Conservation (phyloP, 192 early-diverging fungal genomes). For the Backusella morwellensis region DNA sequence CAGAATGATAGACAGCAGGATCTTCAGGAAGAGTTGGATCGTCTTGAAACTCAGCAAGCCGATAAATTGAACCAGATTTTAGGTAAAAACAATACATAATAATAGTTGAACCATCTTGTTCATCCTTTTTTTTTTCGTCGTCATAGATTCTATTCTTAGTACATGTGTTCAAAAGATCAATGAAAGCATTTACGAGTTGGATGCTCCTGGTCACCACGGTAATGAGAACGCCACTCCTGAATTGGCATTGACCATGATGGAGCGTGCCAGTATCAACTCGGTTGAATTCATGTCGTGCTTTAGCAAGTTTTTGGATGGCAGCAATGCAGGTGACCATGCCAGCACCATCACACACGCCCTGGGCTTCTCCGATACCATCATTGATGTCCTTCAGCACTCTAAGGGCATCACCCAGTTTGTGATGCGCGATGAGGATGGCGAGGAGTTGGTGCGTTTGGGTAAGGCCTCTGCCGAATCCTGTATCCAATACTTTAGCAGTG, state of each 20-base stretch:
- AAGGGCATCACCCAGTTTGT: constrained; percentile 89
- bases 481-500: constrained; percentile 84
- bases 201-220: constrained; percentile 75
- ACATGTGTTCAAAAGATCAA: constrained; percentile 87
- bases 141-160: constrained; percentile 78
- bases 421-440: constrained; percentile 75
- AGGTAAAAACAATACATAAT: constrained; percentile 30
- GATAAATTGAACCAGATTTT: constrained; percentile 72
- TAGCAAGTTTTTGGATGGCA: constrained; percentile 41
- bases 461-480: constrained; percentile 61
- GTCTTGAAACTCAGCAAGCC: constrained; percentile 60
- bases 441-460: constrained; percentile 72
- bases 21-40: constrained; percentile 63
- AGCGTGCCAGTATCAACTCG: constrained; percentile 70
- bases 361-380: constrained; percentile 75
- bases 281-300: constrained; percentile 59
- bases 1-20: constrained; percentile 49
- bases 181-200: constrained; percentile 86
- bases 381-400: constrained; percentile 81
- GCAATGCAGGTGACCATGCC: constrained; percentile 71
- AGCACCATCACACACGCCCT: constrained; percentile 81
- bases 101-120: not conserved
- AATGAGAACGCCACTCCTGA: constrained; percentile 89
- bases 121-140: not conserved
- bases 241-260: constrained; percentile 89